A percentile compares a stretch with the other conserved stretches of the same genome.
Conservation (phyloP, 208 protist genomes). For the Zelonia costaricensis region DNA sequence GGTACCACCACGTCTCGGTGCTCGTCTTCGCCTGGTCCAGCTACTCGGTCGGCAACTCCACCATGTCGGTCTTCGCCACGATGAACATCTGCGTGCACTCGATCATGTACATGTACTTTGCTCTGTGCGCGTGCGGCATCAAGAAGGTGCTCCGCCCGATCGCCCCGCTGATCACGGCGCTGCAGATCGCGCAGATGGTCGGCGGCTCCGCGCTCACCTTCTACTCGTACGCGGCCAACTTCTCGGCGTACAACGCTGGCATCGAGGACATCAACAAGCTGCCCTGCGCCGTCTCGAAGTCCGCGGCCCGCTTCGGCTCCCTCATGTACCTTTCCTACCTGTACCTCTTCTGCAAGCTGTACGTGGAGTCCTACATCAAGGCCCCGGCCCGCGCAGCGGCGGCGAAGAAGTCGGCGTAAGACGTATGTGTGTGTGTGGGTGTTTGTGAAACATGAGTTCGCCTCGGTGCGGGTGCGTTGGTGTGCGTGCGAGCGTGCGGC, state of each 20-base stretch:
- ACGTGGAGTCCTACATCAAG: conserved; percentile 77
- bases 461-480: background rate
- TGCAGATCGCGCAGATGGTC: conserved; percentile 95
- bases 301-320: conserved; percentile 52
- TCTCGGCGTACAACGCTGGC: conserved; percentile 36
- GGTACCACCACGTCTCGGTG: conserved; percentile 95
- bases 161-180: conserved; percentile 79
- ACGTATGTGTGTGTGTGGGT: too few relatives aligned
- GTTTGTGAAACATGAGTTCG: too few relatives aligned
- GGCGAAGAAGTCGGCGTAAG: conserved; percentile 30
- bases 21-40: conserved; percentile 90
- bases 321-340: conserved; percentile 93
- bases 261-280: conserved; percentile 42
- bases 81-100: conserved; percentile 95
- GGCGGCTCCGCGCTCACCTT: conserved; percentile 46
- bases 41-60: conserved; percentile 51
- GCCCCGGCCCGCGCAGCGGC: conserved; percentile 19
- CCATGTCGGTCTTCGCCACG: conserved; percentile 74
- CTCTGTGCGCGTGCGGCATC: conserved; percentile 59
- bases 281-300: conserved; percentile 50
- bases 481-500: background rate
- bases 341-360: conserved; percentile 89
- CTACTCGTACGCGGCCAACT: conserved; percentile 48
- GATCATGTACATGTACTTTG: conserved; percentile 97
- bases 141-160: conserved; percentile 68